Conservation (phyloP, 164 flowering plant species). For the Macadamia tetraphylla region DNA sequence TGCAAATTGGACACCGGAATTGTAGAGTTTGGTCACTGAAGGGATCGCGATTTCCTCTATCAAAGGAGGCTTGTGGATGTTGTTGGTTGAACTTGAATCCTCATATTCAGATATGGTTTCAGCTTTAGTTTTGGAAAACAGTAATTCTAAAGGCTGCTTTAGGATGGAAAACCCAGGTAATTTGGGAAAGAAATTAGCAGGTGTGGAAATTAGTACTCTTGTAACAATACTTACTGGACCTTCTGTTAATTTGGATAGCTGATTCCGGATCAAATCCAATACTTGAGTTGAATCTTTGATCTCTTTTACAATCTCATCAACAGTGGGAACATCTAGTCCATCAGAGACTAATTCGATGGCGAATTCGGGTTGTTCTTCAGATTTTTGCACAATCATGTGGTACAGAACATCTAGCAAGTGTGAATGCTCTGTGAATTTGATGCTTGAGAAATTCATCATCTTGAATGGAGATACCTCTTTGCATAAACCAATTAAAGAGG, state of each 20-base stretch:
- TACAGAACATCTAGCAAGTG: constrained; percentile 19
- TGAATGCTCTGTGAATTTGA: not conserved
- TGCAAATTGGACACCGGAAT: constrained; percentile 1
- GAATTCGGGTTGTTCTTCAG: not conserved
- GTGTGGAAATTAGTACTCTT: constrained; percentile 3
- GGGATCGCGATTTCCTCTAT: constrained; percentile 18
- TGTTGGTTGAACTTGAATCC: not conserved
- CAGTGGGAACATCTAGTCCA: not conserved
- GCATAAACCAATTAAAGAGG: not conserved
- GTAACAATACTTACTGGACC: constrained; percentile 1
- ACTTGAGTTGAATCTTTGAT: not conserved
- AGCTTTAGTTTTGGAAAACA: constrained; percentile 9
- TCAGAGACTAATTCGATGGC: not conserved
- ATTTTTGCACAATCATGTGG: constrained; percentile 6
- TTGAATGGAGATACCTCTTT: constrained; percentile 14
- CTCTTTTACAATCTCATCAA: not conserved
- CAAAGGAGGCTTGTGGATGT: constrained; percentile 4
- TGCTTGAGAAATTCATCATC: not conserved
- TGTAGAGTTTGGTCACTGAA: constrained; percentile 6
- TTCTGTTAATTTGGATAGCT: constrained; percentile 7
- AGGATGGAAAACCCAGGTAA: constrained; percentile 11
- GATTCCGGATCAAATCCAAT: constrained; percentile 3
- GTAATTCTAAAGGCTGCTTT: constrained; percentile 3
- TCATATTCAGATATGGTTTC: constrained; percentile 13
- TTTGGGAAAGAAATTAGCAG: constrained; percentile 8